A percentile compares a stretch with the other conserved stretches of the same genome.
phyloP scores from a whole-genome alignment of 306 rosid species.

The Gastrolobium bilobum region DNA sequence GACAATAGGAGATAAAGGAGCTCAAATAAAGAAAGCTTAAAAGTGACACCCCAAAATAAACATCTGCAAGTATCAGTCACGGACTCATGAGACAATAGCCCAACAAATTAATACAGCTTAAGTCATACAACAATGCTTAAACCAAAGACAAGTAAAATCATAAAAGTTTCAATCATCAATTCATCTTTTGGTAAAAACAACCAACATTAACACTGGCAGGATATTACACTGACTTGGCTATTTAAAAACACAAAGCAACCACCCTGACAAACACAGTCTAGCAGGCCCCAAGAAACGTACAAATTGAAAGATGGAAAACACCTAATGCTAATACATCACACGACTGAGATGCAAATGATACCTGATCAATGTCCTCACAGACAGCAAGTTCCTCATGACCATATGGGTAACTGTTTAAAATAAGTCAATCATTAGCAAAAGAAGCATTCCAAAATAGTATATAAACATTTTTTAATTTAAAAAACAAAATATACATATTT shows the following conservation, averaged over 20 bases:
- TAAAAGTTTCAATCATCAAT: background rate
- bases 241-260: conserved; percentile 26
- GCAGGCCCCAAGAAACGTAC: conserved; percentile 13
- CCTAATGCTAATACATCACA: conserved; percentile 3
- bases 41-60: background rate
- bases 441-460: conserved; percentile 41
- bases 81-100: background rate
- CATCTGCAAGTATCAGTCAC: background rate
- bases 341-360: conserved; percentile 51
- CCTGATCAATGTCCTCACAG: conserved; percentile 98
- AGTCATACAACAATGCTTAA: conserved; percentile 22
- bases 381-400: conserved; percentile 97
- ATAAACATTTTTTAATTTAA: background rate
- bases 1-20: background rate
- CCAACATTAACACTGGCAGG: background rate
- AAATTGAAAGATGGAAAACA: conserved; percentile 27
- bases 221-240: conserved; percentile 11
- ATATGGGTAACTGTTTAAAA: conserved; percentile 79
- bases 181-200: background rate
- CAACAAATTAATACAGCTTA: background rate
- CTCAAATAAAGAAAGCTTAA: conserved; percentile 4
- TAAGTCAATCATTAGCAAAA: conserved; percentile 40
- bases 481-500: conserved; percentile 14
- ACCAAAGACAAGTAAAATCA: background rate
- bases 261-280: conserved; percentile 9